These are phyloP conservation scores for Artemisia annua DNA, from an alignment of 129 eudicot genomes.

Conservation along the genomic window DNA sequence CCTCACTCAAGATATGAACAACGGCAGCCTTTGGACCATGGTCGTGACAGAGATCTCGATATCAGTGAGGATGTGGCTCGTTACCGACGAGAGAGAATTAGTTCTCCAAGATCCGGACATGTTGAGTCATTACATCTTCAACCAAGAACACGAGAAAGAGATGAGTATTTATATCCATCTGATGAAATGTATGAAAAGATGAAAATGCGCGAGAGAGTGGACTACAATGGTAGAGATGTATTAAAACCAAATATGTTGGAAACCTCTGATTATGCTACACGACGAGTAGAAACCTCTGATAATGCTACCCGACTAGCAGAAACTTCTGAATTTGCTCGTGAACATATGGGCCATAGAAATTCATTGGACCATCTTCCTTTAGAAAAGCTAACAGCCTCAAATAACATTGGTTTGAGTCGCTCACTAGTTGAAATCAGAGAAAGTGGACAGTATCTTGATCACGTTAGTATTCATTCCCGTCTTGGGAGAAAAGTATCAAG, in stretches of 20 bases:
- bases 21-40: constrained; percentile 33
- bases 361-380: constrained; percentile 34
- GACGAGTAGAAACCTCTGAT: constrained; percentile 31
- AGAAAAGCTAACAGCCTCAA: constrained; percentile 21
- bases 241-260: constrained; percentile 21
- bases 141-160: constrained; percentile 25
- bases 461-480: constrained; percentile 36
- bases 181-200: constrained; percentile 39
- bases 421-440: constrained; percentile 33
- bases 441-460: constrained; percentile 38
- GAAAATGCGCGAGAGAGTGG: constrained; percentile 32
- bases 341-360: constrained; percentile 23
- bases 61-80: constrained; percentile 22
- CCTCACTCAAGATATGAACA: constrained; percentile 34
- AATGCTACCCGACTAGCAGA: constrained; percentile 29
- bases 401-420: constrained; percentile 28
- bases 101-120: constrained; percentile 37
- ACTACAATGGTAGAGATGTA: constrained; percentile 31
- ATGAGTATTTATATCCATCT: constrained; percentile 37
- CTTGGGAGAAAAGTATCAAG: constrained; percentile 39
- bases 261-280: constrained; percentile 25
- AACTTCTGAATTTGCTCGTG: constrained; percentile 34
- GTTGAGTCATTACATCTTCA: constrained; percentile 34
- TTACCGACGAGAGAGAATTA: constrained; percentile 28
- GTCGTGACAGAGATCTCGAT: constrained; percentile 26